Conservation (phyloP, 257 asterid genomes). For the Handroanthus guayacan region DNA sequence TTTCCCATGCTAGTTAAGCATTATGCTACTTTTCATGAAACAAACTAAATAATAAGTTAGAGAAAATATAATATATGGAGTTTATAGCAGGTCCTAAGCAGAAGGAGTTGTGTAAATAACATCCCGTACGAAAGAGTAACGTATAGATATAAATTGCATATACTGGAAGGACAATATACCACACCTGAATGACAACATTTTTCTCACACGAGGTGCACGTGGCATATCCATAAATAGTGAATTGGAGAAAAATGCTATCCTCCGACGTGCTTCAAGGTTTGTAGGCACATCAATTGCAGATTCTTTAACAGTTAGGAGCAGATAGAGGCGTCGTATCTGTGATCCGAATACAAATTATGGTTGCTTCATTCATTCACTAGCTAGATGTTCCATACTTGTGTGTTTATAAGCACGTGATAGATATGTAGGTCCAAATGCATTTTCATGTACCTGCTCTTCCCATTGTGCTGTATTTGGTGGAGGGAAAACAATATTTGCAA, state of each 20-base stretch:
- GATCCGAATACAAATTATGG: conserved; percentile 31
- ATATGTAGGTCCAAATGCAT: conserved; percentile 18
- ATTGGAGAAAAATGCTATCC: conserved; percentile 92
- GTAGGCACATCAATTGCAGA: conserved; percentile 93
- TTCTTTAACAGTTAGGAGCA: conserved; percentile 94
- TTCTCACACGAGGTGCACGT: conserved; percentile 94
- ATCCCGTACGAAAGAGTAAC: background rate
- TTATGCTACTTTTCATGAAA: background rate
- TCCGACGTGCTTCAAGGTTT: conserved; percentile 94
- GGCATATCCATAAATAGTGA: conserved; percentile 99
- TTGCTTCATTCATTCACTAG: conserved; percentile 21
- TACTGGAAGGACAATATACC: conserved; percentile 23
- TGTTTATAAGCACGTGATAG: background rate
- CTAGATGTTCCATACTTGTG: conserved; percentile 11
- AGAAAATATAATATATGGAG: background rate
- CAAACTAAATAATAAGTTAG: background rate
- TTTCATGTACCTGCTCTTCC: conserved; percentile 86
- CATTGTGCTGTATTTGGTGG: conserved; percentile 89
- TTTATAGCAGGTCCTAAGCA: background rate
- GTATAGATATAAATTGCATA: conserved; percentile 13
- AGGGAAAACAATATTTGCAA: conserved; percentile 80
- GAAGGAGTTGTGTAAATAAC: background rate
- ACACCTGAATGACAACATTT: conserved; percentile 97
- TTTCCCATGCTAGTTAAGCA: conserved; percentile 21
- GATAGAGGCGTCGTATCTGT: conserved; percentile 93